Percentiles rank a stretch among this genome's conserved stretches.
Conservation (phyloP, 2,329 filamentous ascomycete species). For the Claviceps quebecensis region DNA sequence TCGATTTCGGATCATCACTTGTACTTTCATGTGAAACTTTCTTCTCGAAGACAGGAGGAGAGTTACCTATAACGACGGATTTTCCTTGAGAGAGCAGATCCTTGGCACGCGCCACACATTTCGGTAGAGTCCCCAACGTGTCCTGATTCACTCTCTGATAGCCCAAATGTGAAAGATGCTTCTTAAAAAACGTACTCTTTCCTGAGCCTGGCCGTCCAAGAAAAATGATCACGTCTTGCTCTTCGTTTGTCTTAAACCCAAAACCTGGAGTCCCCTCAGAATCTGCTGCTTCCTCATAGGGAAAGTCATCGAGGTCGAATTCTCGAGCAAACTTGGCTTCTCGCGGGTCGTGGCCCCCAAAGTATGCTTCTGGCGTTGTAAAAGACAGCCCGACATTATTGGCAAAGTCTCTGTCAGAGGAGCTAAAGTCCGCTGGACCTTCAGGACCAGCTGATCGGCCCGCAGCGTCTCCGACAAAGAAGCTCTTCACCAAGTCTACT, state of each 20-base stretch:
- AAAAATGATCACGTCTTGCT: conserved; percentile 66
- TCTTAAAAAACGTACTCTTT: conserved; percentile 85
- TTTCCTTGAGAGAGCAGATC: conserved; percentile 48
- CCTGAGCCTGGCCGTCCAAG: conserved; percentile 82
- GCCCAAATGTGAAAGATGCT: conserved; percentile 58
- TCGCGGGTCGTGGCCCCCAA: conserved; percentile 52
- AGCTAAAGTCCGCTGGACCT: conserved; percentile 45
- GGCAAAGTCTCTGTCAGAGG: conserved; percentile 66
- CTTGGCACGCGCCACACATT: conserved; percentile 58
- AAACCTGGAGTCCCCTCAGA: conserved; percentile 16
- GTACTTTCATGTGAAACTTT: conserved; percentile 6
- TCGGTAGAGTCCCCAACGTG: conserved; percentile 57
- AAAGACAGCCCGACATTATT: conserved; percentile 71
- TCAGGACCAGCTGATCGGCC: conserved; percentile 34
- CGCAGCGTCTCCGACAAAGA: conserved; percentile 84
- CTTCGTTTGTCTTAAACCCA: conserved; percentile 47
- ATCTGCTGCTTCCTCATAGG: conserved; percentile 20
- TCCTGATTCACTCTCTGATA: conserved; percentile 89
- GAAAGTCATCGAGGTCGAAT: conserved; percentile 55
- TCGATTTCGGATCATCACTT: neutral
- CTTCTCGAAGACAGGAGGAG: conserved; percentile 8
- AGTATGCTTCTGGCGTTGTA: conserved; percentile 84
- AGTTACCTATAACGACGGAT: conserved; percentile 64
- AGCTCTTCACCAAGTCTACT: conserved; percentile 55
- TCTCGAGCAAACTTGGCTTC: conserved; percentile 44